Percentiles rank a stretch among this genome's conserved stretches.
phyloP scores from a whole-genome alignment of 192 early-diverging fungal species.

The Coemansia sp. region DNA sequence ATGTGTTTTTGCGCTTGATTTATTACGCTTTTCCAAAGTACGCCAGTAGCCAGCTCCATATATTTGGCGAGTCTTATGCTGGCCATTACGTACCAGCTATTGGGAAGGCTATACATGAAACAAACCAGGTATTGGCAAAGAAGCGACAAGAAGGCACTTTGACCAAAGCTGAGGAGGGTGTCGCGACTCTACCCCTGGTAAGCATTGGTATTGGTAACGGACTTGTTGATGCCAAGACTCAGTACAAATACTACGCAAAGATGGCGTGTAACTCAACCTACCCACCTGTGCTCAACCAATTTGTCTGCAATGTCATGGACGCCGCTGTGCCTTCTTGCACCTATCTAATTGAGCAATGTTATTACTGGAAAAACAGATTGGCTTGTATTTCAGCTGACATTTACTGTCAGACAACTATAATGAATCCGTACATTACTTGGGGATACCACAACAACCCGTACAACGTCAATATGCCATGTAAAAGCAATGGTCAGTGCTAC shows the following conservation, averaged over 20 bases:
- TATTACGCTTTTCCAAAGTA: constrained; percentile 82
- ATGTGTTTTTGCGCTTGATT: constrained; percentile 91
- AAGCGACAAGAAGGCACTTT: constrained; percentile 18
- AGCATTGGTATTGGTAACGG: constrained; percentile 91
- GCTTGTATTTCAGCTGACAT: constrained; percentile 77
- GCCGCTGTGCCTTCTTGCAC: constrained; percentile 71
- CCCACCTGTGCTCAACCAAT: constrained; percentile 74
- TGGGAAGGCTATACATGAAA: constrained; percentile 73
- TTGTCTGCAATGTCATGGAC: constrained; percentile 72
- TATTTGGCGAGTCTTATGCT: constrained; percentile 85
- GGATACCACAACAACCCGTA: constrained; percentile 86
- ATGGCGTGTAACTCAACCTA: constrained; percentile 73
- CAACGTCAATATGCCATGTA: constrained; percentile 87
- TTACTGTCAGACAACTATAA: constrained; percentile 84
- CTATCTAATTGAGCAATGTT: constrained; percentile 75
- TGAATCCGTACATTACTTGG: constrained; percentile 60
- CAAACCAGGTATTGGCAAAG: constrained; percentile 61
- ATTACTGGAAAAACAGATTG: constrained; percentile 74
- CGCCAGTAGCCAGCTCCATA: constrained; percentile 72
- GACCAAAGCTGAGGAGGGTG: constrained; percentile 28
- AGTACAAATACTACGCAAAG: constrained; percentile 84
- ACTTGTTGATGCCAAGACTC: constrained; percentile 79
- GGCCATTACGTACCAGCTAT: constrained; percentile 96
- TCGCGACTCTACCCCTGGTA: constrained; percentile 65
- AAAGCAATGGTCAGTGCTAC: constrained; percentile 82